phyloP scores from a whole-genome alignment of 116 monocot species.

The Iris pallida region DNA sequence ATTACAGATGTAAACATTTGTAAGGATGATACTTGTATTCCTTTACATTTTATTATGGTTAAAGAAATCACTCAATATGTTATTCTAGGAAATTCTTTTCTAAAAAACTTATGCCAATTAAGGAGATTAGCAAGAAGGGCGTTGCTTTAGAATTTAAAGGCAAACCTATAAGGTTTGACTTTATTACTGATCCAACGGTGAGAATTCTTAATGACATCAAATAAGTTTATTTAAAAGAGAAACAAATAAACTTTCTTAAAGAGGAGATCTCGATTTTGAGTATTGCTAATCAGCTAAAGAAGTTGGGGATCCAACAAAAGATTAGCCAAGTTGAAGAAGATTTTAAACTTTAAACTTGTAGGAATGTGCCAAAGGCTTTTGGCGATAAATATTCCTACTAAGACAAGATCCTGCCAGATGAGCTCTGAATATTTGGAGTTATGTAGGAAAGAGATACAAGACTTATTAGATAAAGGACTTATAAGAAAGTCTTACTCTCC shows the following conservation, averaged over 20 bases:
- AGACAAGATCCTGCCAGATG: conserved; percentile 2
- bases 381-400: neutral
- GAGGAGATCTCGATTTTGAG: neutral
- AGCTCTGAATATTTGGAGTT: neutral
- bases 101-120: neutral
- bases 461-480: neutral
- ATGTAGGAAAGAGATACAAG: neutral
- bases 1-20: too few relatives aligned
- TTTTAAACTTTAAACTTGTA: neutral
- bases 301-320: neutral
- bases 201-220: neutral
- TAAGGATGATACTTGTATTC: neutral
- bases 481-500: neutral
- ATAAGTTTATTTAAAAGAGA: too few relatives aligned
- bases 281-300: neutral
- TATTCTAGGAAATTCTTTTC: neutral
- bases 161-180: neutral
- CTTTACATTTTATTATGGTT: neutral
- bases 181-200: neutral
- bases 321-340: too few relatives aligned
- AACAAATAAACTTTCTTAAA: neutral
- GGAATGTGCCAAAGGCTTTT: neutral
- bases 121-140: neutral
- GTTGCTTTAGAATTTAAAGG: neutral
- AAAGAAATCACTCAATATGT: neutral